Evolutionary conservation across 1,139 yeast genomes (phyloP).

Genomic region (Suhomyces kunorum): DNA sequence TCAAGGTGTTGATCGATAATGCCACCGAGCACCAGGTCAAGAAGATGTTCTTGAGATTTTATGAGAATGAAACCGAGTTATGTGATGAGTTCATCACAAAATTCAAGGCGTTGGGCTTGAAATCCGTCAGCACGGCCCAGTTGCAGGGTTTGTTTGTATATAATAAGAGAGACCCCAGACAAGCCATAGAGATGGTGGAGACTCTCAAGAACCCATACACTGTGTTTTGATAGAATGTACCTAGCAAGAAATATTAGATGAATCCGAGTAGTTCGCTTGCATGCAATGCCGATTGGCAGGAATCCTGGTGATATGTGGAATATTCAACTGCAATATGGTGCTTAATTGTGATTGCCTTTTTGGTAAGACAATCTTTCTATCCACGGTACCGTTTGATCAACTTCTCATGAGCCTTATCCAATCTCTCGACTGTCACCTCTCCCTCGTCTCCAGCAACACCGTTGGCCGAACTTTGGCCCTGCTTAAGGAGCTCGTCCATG

Average conservation of each 20-base stretch:
- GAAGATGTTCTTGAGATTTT: conserved; percentile 85
- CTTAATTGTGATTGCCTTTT: too few relatives aligned
- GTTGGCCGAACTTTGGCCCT: conserved; percentile 38
- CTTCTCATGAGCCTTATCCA: conserved; percentile 25
- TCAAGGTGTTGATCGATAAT: conserved; percentile 76
- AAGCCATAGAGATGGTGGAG: conserved; percentile 68
- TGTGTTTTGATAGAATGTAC: conserved; percentile 24
- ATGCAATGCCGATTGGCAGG: too few relatives aligned
- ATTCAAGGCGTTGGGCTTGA: conserved; percentile 51
- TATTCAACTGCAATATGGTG: too few relatives aligned
- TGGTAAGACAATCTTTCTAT: conserved; percentile 15
- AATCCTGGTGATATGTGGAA: too few relatives aligned
- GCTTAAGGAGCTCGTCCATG: conserved; percentile 39
- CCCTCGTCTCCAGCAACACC: conserved; percentile 31
- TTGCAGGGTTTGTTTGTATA: conserved; percentile 94
- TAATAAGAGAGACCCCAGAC: conserved; percentile 79
- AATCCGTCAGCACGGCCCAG: conserved; percentile 84
- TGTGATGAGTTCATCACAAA: conserved; percentile 63
- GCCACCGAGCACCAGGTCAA: conserved; percentile 80
- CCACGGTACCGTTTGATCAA: conserved; percentile 33
- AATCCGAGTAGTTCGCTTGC: neutral
- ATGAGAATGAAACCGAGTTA: conserved; percentile 61
- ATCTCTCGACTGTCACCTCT: conserved; percentile 20
- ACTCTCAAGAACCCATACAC: conserved; percentile 37
- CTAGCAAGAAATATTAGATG: conserved; percentile 2